Percentiles rank a stretch among this genome's conserved stretches.
Conservation (phyloP, 129 eudicot species). For the Escallonia rubra region DNA sequence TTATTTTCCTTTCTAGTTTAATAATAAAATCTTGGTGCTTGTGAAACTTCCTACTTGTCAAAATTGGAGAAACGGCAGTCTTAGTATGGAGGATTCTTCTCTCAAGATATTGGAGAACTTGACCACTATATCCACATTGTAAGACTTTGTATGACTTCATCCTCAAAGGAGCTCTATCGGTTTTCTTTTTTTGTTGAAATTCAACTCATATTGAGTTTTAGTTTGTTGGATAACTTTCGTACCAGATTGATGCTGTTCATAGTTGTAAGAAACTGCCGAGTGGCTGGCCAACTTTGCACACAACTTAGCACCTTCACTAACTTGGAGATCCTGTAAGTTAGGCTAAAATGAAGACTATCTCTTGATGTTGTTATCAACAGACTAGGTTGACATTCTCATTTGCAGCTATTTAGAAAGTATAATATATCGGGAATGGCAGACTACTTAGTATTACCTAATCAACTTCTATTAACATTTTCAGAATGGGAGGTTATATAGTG, state of each 20-base stretch:
- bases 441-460: no score
- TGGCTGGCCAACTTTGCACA: slow-evolving; percentile 49
- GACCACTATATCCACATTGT: slow-evolving; percentile 60
- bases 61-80: slow-evolving; percentile 62
- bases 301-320: slow-evolving; percentile 42
- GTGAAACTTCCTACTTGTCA: no score
- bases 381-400: no score
- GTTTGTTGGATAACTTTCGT: no score
- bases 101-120: slow-evolving; percentile 51
- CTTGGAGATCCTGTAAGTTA: slow-evolving; percentile 47
- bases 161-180: background rate
- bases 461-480: no score
- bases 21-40: no score
- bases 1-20: no score
- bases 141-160: slow-evolving; percentile 18
- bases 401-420: no score
- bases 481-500: no score
- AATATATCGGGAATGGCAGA: no score
- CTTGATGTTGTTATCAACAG: no score
- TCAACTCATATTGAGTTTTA: no score
- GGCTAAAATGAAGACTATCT: background rate
- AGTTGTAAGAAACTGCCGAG: slow-evolving; percentile 54
- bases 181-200: background rate
- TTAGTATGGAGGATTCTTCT: slow-evolving; percentile 44
- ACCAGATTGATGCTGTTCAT: background rate